Base-by-base conservation (phyloP, 352 stramenopile genomes). In the Phytopythium sindhum region DNA sequence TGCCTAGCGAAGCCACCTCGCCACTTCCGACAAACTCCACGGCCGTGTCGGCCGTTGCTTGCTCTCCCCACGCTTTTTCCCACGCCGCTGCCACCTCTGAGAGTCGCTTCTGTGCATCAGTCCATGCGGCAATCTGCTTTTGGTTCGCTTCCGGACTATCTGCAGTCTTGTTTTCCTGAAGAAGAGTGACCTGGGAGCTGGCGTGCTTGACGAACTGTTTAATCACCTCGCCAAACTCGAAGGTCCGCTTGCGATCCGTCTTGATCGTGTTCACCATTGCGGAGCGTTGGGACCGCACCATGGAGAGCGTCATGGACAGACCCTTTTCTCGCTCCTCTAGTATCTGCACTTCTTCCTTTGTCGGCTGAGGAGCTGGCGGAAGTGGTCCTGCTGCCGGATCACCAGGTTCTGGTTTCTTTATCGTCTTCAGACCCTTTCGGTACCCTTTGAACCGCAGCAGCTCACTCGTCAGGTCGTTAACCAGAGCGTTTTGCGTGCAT, bases 251-350 rank as follows among this genome's bases (percentile, higher is more conserved):
- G 6, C 82, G 80, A 53, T 95, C 85, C 1, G 61, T 65, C 53
- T 84, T 80, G 35, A 95, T 78, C 4, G 77, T 76, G 15, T 70
- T 66, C 11, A 93, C 69, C 0, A 91, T 68, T 17, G 67, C 64
- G 2, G 74, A 58, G 7, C 84, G 83, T 55, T 93, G 84, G 2
- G 58, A 69, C 17, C 88, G 78, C 21, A 95, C 74, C 48, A 95
- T 77, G 0, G 80, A 64, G 9, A 92, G 65, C 0, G 81, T 93
- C 66, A 95, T 94, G 0, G 73, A 70, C 28, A 95, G 61, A 0
- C 84, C 86, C 33, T 91, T 91, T n/a, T 91, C 84, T 5, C 82
- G 81, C 48, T 95, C 86, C 64, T 95, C 86, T 14, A 85, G 64
- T 10, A 91, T 31, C 31, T 91, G 80, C 23, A 87, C 77, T 15